A percentile compares a stretch with the other conserved stretches of the same genome.
phyloP scores from a whole-genome alignment of 23 red algal genomes.

The Cyanidiococcus yangmingshanensis region DNA sequence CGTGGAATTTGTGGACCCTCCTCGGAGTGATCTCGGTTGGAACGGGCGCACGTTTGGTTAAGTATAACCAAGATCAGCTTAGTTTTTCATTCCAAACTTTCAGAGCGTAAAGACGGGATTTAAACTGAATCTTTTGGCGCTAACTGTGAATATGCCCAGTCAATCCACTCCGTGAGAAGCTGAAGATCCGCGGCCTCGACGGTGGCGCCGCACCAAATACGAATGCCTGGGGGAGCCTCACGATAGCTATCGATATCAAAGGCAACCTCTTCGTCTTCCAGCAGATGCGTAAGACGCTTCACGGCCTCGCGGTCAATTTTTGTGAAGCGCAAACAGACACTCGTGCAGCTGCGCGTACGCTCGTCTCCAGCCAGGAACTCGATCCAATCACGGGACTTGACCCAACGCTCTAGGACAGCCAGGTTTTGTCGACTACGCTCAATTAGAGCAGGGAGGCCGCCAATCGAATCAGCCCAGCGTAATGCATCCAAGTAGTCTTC shows the following conservation, averaged over 20 bases:
- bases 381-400: conserved; percentile 57
- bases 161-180: conserved; percentile 65
- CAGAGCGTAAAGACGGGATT: not conserved
- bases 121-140: not conserved
- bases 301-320: conserved; percentile 61
- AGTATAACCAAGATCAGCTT: not conserved
- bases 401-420: conserved; percentile 56
- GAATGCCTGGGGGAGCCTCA: conserved; percentile 81
- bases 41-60: conserved; percentile 15
- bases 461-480: conserved; percentile 57
- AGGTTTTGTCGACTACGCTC: conserved; percentile 51
- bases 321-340: conserved; percentile 68
- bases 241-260: conserved; percentile 88
- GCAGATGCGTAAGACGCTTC: conserved; percentile 55
- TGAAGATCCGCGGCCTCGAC: conserved; percentile 64
- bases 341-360: conserved; percentile 56
- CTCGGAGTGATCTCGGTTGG: conserved; percentile 9
- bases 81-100: not conserved
- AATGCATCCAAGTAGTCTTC: conserved; percentile 98
- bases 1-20: conserved; percentile 16
- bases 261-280: conserved; percentile 76
- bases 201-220: conserved; percentile 98
- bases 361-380: conserved; percentile 66
- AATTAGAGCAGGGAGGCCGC: conserved; percentile 61
- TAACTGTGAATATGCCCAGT: conserved; percentile 53